These are phyloP conservation scores for Carallia pectinifolia DNA, from an alignment of 345 rosid species.

Conservation along the genomic window DNA sequence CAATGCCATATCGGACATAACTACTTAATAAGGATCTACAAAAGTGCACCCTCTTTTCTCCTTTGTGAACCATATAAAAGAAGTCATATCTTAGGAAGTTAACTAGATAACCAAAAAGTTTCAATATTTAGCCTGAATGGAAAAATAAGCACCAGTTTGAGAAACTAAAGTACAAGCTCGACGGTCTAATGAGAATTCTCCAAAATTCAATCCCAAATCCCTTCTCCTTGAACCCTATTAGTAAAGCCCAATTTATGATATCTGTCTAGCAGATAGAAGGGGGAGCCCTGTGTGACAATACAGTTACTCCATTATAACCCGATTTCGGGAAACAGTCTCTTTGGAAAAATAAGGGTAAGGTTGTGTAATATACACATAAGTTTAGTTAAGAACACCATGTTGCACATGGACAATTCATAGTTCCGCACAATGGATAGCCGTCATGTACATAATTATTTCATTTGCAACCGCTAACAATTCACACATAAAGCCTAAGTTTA, in stretches of 20 bases:
- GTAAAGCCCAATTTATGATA: neutral
- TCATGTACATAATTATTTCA: neutral
- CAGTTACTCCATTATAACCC: too few relatives aligned
- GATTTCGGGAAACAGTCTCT: too few relatives aligned
- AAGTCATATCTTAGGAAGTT: neutral
- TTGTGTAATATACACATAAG: too few relatives aligned
- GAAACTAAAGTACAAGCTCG: too few relatives aligned
- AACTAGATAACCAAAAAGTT: neutral
- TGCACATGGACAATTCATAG: neutral
- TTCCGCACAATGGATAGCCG: neutral
- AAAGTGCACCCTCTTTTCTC: too few relatives aligned
- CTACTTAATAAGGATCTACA: too few relatives aligned
- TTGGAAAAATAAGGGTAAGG: too few relatives aligned
- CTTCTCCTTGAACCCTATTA: neutral
- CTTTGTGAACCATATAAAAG: neutral
- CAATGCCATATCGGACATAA: too few relatives aligned
- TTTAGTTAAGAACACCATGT: too few relatives aligned
- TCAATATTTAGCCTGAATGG: too few relatives aligned
- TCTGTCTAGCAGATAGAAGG: too few relatives aligned
- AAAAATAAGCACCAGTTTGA: neutral
- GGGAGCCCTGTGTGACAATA: too few relatives aligned
- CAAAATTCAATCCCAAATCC: neutral
- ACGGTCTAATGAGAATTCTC: neutral
- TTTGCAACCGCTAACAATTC: neutral
- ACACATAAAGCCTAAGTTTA: neutral